A percentile compares a stretch with the other conserved stretches of the same genome.
phyloP scores from a whole-genome alignment of 2,329 filamentous ascomycete species.

The Colletotrichum tanaceti region DNA sequence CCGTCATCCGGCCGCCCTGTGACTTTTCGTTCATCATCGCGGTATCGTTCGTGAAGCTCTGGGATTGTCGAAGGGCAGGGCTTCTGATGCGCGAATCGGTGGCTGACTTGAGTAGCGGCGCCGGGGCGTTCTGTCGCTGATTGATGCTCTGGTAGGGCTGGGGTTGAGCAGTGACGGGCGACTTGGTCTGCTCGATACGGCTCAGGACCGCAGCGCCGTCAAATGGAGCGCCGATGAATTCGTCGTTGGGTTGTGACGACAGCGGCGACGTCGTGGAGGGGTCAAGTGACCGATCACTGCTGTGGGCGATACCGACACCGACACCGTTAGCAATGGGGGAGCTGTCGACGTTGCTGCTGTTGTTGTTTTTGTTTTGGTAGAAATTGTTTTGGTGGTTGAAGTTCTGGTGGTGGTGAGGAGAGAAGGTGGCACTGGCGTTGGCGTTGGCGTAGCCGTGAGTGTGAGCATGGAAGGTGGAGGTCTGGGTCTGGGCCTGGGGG shows the following conservation, averaged over 20 bases:
- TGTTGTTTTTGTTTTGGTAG: conserved; percentile 34
- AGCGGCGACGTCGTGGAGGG: conserved; percentile 53
- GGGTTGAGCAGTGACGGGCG: conserved; percentile 45
- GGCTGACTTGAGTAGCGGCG: conserved; percentile 59
- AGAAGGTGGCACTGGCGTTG: conserved; percentile 87
- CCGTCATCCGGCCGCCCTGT: conserved; percentile 48
- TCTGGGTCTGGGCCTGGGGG: conserved; percentile 43
- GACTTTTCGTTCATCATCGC: conserved; percentile 62
- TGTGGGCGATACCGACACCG: conserved; percentile 34
- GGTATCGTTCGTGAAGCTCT: conserved; percentile 69
- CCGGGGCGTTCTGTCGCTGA: conserved; percentile 48
- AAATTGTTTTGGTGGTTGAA: conserved; percentile 30
- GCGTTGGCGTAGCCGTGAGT: conserved; percentile 72
- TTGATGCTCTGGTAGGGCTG: conserved; percentile 44
- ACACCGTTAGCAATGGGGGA: conserved; percentile 43
- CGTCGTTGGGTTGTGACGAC: conserved; percentile 58
- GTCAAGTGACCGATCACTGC: conserved; percentile 49
- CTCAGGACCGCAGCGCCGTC: conserved; percentile 72
- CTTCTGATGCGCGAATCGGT: conserved; percentile 65
- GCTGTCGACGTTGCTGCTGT: conserved; percentile 42
- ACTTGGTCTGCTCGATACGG: conserved; percentile 67
- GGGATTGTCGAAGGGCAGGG: conserved; percentile 72
- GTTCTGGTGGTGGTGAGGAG: conserved; percentile 62
- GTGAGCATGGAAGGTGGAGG: conserved; percentile 51
- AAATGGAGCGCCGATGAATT: conserved; percentile 73